Evolutionary conservation across 179 eudicot genomes (phyloP), one percentile per base, ranked within the genome.

Genomic region (Camellia oleifera): DNA sequence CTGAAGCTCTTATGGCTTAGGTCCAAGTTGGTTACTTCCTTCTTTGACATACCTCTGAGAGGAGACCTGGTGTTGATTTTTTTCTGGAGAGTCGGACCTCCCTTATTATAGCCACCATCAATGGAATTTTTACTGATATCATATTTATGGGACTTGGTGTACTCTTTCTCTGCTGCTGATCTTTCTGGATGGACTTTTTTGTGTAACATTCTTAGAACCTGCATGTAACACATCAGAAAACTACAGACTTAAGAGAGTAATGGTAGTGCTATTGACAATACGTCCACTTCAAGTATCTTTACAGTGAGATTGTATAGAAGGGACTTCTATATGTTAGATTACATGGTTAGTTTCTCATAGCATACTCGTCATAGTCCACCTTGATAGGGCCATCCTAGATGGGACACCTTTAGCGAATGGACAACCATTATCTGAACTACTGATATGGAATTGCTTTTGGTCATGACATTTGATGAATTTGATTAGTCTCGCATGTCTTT

Each of bases 131-230:
- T 72, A 65, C 79, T 77, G 17, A 60, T 78, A 62, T 83, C 69
- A 57, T 77, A 26, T 5, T 32, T 77, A 72, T 76, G 68, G 53
- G 74, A 42, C 66, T 72, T 80, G 42, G 32, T 81, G 60, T 61
- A 64, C 65, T 86, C 82, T 77, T 87, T 75, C 62, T 64, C 86
- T 45, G 58, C 40, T 53, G 76, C 63, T 82, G 79, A 64, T 68
- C 76, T 81, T 84, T 91, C 91, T 66, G 91, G 94, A 83, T 92
- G 89, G 58, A 92, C 83, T 77, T 89, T 90, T 76, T 68, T 86
- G 79, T 83, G 81, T 77, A 93, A 86, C 79, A 85, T 78, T 80
- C 82, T 78, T 68, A 87, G 78, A 78, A 85, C 88, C 98, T 93
- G 90, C 88, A 73, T 64, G 18, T 56, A 60, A 23, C 67, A 54